Percentiles rank a stretch among this genome's conserved stretches.
phyloP scores from a whole-genome alignment of 2,329 filamentous ascomycete genomes.

The Epichloe uncinata region DNA sequence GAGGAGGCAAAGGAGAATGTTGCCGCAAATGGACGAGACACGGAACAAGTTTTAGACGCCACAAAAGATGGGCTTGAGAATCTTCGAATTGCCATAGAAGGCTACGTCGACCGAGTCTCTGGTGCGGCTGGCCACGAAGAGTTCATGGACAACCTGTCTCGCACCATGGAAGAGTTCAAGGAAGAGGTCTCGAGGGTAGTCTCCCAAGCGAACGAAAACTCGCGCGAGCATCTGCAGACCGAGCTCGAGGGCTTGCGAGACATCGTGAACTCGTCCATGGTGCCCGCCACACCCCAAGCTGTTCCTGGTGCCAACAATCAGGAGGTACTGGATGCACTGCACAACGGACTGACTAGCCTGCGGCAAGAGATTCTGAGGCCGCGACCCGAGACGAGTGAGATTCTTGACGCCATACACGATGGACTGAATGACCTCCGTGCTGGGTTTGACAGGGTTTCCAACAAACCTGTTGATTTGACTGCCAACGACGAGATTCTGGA shows the following conservation, averaged over 20 bases:
- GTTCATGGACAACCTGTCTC: constrained; percentile 55
- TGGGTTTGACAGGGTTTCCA: constrained; percentile 63
- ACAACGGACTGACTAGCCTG: constrained; percentile 59
- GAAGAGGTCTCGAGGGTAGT: constrained; percentile 55
- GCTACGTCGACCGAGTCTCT: constrained; percentile 60
- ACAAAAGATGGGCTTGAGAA: constrained; percentile 78
- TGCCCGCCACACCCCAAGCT: constrained; percentile 40
- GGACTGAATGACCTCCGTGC: constrained; percentile 65
- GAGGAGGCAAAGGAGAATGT: constrained; percentile 65
- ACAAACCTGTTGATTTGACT: constrained; percentile 71
- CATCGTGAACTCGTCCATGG: constrained; percentile 56
- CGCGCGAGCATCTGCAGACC: constrained; percentile 55
- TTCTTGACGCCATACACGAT: constrained; percentile 80
- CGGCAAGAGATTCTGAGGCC: constrained; percentile 60
- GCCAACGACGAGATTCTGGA: constrained; percentile 84
- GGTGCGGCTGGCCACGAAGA: constrained; percentile 63
- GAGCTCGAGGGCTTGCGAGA: constrained; percentile 76
- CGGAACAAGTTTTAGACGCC: constrained; percentile 77
- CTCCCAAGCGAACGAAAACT: constrained; percentile 31
- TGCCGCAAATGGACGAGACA: constrained; percentile 64
- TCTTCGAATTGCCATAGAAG: constrained; percentile 66
- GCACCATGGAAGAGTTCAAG: constrained; percentile 52
- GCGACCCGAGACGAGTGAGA: constrained; percentile 64
- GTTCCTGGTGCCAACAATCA: constrained; percentile 30
- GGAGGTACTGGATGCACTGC: constrained; percentile 59